Percentiles rank a stretch among this genome's conserved stretches.
Evolutionary conservation across 2,329 filamentous ascomycete genomes (phyloP).

Genomic region (Davidsoniella virescens): DNA sequence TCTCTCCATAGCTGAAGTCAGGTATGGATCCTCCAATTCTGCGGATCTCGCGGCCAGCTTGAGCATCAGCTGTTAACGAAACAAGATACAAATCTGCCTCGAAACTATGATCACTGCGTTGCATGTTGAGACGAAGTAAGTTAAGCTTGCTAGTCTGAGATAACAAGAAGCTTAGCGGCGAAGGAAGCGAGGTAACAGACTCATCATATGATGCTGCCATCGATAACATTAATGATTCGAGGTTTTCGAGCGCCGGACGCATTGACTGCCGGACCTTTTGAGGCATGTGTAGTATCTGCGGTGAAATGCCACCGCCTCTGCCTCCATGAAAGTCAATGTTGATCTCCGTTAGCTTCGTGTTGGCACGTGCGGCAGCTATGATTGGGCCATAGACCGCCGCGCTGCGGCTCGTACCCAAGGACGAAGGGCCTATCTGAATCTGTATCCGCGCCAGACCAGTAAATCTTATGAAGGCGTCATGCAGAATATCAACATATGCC

Average conservation of each 20-base stretch:
- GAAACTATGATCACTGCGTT: neutral
- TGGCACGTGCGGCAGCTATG: neutral
- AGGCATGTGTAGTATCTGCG: neutral
- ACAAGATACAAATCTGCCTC: neutral
- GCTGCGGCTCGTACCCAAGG: too few species aligned
- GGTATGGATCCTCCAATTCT: neutral
- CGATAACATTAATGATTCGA: neutral
- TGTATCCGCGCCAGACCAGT: too few species aligned
- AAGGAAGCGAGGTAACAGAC: neutral
- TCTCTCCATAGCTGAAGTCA: neutral
- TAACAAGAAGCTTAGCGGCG: conserved; percentile 1
- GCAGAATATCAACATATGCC: neutral
- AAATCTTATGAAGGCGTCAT: neutral
- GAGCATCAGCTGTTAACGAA: neutral
- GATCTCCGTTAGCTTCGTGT: neutral
- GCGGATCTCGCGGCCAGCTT: neutral
- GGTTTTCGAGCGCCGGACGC: neutral
- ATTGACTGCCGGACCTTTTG: neutral
- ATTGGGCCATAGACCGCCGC: neutral
- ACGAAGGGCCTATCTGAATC: too few species aligned
- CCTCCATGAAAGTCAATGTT: neutral
- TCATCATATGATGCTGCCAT: neutral
- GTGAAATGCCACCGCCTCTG: neutral
- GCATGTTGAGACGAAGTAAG: neutral
- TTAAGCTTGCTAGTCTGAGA: neutral